These are phyloP conservation scores for Colletotrichum sp. DNA, from an alignment of 2,329 filamentous ascomycete genomes.

Conservation along the genomic window DNA sequence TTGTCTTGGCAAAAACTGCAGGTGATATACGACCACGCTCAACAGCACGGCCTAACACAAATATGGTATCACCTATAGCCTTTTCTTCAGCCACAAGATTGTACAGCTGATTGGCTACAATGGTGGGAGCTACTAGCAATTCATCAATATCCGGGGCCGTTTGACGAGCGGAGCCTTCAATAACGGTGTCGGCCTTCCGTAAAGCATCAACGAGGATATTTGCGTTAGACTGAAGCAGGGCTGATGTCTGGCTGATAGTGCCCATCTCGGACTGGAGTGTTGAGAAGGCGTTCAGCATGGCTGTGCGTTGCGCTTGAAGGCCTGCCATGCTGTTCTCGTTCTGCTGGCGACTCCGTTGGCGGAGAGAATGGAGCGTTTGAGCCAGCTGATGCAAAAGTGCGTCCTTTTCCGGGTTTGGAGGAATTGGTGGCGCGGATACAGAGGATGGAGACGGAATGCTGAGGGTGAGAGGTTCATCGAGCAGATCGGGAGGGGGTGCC, in stretches of 20 bases:
- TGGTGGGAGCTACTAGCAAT: constrained; percentile 88
- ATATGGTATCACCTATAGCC: constrained; percentile 85
- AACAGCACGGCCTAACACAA: constrained; percentile 77
- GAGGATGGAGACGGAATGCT: constrained; percentile 52
- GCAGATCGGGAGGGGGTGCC: constrained; percentile 54
- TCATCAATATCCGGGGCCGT: constrained; percentile 84
- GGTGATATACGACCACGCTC: constrained; percentile 75
- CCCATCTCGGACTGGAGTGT: constrained; percentile 77
- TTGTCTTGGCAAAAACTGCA: constrained; percentile 80
- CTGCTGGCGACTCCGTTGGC: constrained; percentile 72
- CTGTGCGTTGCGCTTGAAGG: constrained; percentile 78
- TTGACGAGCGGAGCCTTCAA: constrained; percentile 73
- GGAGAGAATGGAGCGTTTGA: constrained; percentile 69
- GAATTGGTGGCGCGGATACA: constrained; percentile 80
- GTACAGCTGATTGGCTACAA: constrained; percentile 93
- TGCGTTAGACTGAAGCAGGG: constrained; percentile 77
- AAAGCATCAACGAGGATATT: constrained; percentile 79
- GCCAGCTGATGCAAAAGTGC: constrained; percentile 81
- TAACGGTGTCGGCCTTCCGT: constrained; percentile 77
- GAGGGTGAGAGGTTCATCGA: constrained; percentile 63
- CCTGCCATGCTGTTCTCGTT: constrained; percentile 78
- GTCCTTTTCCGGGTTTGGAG: constrained; percentile 95
- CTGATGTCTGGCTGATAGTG: constrained; percentile 73
- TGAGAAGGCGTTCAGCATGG: constrained; percentile 73
- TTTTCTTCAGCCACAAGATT: constrained; percentile 87